Evolutionary conservation across 352 stramenopile species (phyloP).

Genomic region (Peronospora belbahrii): DNA sequence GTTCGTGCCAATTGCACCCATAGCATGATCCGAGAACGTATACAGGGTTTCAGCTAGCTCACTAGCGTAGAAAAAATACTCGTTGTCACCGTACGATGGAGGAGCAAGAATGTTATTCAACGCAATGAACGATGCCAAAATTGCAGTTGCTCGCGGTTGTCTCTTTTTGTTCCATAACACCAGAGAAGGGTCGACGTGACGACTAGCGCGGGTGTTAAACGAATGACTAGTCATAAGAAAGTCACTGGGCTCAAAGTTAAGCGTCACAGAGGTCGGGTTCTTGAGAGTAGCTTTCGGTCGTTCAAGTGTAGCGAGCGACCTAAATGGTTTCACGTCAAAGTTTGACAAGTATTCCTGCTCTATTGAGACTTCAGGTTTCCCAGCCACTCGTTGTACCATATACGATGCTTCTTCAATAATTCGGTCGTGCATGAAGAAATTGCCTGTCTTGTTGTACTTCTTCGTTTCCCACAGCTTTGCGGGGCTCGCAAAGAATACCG

Average conservation of each 20-base stretch:
- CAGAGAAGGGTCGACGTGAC: conserved; percentile 40
- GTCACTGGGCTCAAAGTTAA: conserved; percentile 23
- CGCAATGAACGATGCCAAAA: conserved; percentile 28
- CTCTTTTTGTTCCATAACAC: conserved; percentile 37
- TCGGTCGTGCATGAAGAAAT: conserved; percentile 52
- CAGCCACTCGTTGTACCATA: conserved; percentile 17
- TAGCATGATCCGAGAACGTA: conserved; percentile 32
- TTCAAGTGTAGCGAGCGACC: conserved; percentile 15
- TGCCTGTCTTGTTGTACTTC: conserved; percentile 42
- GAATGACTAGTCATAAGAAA: conserved; percentile 25
- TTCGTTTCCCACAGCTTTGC: conserved; percentile 32
- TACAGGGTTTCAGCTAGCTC: conserved; percentile 41
- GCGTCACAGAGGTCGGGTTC: conserved; percentile 10
- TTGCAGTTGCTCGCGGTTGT: conserved; percentile 25
- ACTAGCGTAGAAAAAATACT: conserved; percentile 37
- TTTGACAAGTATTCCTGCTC: conserved; percentile 27
- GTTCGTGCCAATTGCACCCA: conserved; percentile 37
- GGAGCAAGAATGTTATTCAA: conserved; percentile 12
- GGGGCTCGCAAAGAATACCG: conserved; percentile 41
- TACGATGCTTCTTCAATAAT: conserved; percentile 25
- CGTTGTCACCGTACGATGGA: conserved; percentile 43
- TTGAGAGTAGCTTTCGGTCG: conserved; percentile 9
- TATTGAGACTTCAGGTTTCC: conserved; percentile 12
- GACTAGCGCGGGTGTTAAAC: conserved; percentile 28
- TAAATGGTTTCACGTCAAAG: conserved; percentile 20